Base-by-base conservation (phyloP, 2,329 filamentous ascomycete species). In the Bimuria novae-zelandiae region DNA sequence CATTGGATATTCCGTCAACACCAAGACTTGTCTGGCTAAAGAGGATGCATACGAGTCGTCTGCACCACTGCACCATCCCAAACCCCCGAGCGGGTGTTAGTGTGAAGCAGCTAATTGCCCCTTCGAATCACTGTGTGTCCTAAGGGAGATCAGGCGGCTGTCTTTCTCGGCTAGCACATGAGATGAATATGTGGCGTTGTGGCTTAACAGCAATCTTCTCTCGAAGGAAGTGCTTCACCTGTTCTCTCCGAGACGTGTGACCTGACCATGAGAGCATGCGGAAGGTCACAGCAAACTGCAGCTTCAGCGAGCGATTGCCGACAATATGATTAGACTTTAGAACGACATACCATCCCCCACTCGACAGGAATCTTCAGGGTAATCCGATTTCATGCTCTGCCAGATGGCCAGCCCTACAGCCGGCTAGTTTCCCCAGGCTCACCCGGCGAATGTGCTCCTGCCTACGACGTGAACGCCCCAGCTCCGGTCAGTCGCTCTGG, bases 91-190 rank as follows among this genome's bases (percentile, higher is more conserved):
- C n/a, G n/a, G n/a, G n/a, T n/a, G n/a, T n/a, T n/a, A n/a, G n/a
- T n/a, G n/a, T n/a, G n/a, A n/a, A n/a, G n/a, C n/a, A n/a, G n/a
- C n/a, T n/a, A n/a, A n/a, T n/a, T n/a, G n/a, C n/a, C n/a, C n/a
- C n/a, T n/a, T n/a, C n/a, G n/a, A n/a, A n/a, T n/a, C n/a, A n/a
- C n/a, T n/a, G n/a, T n/a, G n/a, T 12, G 30, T 33, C n/a, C n/a
- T 27, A 29, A 25, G 30, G 30, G 48, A 54, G 40, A 51, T 55
- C 59, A 62, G 56, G 57, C 60, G 59, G 54, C 42, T 25, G 51
- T 52, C 52, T 57, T 61, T 52, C 54, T 41, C 48, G 30, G 50
- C 50, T n/a, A n/a, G n/a, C n/a, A n/a, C n/a, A n/a, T n/a, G n/a
- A n/a, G n/a, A n/a, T 57, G 57, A 47, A 16, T 27, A 32, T 29